Conservation (phyloP, 371 early-diverging fungal species). For the Mortierella sp. region DNA sequence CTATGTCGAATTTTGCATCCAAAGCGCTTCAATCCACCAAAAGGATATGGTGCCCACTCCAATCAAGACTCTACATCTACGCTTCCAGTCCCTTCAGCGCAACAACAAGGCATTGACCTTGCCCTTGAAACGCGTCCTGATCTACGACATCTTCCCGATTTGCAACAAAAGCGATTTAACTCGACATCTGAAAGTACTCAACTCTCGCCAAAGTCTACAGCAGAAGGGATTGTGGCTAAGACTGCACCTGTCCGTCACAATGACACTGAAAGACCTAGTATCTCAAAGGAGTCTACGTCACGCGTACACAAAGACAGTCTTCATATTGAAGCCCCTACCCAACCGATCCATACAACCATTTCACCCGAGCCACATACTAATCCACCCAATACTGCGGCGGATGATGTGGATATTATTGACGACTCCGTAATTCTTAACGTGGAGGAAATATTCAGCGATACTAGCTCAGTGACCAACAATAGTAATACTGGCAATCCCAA, state of each 20-base stretch:
- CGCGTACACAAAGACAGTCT: not conserved
- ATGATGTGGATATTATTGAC: not conserved
- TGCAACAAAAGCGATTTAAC: too few relatives aligned
- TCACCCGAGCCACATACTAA: not conserved
- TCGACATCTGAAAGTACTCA: not conserved
- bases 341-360: too few relatives aligned
- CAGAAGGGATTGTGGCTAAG: too few relatives aligned
- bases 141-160: too few relatives aligned
- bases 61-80: not conserved
- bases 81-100: not conserved
- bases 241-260: too few relatives aligned
- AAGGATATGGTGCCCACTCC: not conserved
- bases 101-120: not conserved
- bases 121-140: too few relatives aligned
- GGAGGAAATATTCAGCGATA: not conserved
- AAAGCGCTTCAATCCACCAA: conserved; percentile 35
- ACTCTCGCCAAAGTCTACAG: too few relatives aligned
- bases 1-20: conserved; percentile 60
- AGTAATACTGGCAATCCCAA: not conserved
- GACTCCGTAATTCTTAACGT: not conserved
- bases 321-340: too few relatives aligned
- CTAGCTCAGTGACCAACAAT: not conserved
- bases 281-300: not conserved
- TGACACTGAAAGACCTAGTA: not conserved
- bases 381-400: not conserved